A percentile compares a stretch with the other conserved stretches of the same genome.
phyloP scores from a whole-genome alignment of 345 rosid species.

The Isatis tinctoria region DNA sequence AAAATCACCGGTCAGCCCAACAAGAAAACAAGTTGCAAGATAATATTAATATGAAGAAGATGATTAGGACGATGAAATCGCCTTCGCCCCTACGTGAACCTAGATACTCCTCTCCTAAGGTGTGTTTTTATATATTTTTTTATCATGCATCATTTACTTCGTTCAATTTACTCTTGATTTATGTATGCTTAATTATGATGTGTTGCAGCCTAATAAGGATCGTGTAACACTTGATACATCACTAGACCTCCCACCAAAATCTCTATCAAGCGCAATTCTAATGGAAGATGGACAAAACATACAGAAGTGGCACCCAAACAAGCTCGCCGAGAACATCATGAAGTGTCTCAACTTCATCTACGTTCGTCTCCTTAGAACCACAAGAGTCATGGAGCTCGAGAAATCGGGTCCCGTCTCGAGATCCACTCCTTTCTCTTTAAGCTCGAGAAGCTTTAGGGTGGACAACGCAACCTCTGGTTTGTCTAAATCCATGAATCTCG shows the following conservation, averaged over 20 bases:
- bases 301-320: constrained; percentile 76
- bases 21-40: constrained; percentile 36
- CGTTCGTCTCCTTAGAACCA: neutral
- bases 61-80: constrained; percentile 45
- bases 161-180: neutral
- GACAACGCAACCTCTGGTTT: constrained; percentile 39
- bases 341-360: constrained; percentile 64
- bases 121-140: constrained; percentile 10
- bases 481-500: constrained; percentile 51
- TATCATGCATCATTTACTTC: neutral
- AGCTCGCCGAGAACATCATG: constrained; percentile 81
- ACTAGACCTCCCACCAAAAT: constrained; percentile 48
- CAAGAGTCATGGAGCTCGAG: constrained; percentile 57
- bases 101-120: constrained; percentile 68
- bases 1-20: constrained; percentile 41
- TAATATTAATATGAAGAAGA: constrained; percentile 33
- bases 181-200: neutral
- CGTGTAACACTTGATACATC: constrained; percentile 42
- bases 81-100: constrained; percentile 70
- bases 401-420: constrained; percentile 64
- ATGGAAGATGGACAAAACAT: constrained; percentile 52
- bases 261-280: constrained; percentile 45
- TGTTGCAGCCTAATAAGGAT: constrained; percentile 54
- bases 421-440: constrained; percentile 45
- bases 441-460: constrained; percentile 72